These are phyloP conservation scores for Endoconidiophora laricicola DNA, from an alignment of 2,329 filamentous ascomycete genomes.

Conservation along the genomic window DNA sequence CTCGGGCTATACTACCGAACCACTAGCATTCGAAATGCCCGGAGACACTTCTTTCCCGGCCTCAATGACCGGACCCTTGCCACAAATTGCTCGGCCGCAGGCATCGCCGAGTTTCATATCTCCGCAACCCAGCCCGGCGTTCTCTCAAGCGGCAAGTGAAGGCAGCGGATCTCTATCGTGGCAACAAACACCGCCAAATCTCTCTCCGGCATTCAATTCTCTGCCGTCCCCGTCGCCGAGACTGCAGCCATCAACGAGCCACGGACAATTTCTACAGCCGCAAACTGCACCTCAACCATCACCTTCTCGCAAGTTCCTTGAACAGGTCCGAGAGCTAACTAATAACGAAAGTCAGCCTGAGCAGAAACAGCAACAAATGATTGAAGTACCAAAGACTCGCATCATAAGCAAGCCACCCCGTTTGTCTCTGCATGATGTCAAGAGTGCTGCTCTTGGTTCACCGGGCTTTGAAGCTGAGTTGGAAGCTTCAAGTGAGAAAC, in stretches of 20 bases:
- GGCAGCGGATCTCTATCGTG: background rate
- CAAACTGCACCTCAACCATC: no score
- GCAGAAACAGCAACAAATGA: background rate
- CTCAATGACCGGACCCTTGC: background rate
- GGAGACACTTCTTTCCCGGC: background rate
- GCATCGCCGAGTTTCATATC: background rate
- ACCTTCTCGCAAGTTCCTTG: no score
- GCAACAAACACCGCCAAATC: background rate
- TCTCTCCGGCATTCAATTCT: background rate
- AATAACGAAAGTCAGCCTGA: background rate
- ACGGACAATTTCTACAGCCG: no score
- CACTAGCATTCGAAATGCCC: background rate
- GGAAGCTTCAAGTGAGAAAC: background rate
- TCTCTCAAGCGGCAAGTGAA: background rate
- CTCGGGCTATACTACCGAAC: background rate
- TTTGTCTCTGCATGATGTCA: background rate
- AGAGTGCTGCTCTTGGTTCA: background rate
- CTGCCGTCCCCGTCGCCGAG: slow-evolving; percentile 2
- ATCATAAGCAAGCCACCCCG: background rate
- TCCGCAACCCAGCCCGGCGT: background rate
- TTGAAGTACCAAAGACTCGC: background rate
- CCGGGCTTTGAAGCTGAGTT: background rate
- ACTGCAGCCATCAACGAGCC: background rate
- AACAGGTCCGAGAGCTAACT: no score
- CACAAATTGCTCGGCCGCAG: background rate